Conservation (phyloP, 1,284 basidiomycete species). For the Amylostereum areolatum region DNA sequence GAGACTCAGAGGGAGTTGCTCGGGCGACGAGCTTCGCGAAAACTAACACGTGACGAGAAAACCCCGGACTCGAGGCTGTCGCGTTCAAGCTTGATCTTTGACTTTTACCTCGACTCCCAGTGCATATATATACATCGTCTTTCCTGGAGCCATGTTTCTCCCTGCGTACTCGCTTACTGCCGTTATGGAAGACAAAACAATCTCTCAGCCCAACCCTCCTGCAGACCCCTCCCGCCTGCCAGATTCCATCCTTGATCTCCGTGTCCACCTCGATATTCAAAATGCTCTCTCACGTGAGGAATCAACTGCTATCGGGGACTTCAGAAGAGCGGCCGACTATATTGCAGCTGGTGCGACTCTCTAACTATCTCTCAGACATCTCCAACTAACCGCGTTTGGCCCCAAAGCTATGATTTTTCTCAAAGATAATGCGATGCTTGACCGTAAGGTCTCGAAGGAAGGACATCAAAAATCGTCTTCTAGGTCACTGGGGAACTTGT, state of each 20-base stretch:
- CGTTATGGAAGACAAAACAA: constrained; percentile 21
- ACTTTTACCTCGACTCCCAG: too few relatives aligned
- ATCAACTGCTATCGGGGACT: constrained; percentile 43
- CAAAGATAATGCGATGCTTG: constrained; percentile 65
- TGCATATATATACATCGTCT: too few relatives aligned
- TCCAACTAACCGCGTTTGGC: constrained; percentile 1
- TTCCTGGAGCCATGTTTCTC: too few relatives aligned
- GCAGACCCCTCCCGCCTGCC: constrained; percentile 57
- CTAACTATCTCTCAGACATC: constrained; percentile 3
- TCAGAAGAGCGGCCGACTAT: constrained; percentile 57
- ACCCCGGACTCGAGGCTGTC: too few relatives aligned
- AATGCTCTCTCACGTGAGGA: constrained; percentile 43
- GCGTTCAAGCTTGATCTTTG: too few relatives aligned
- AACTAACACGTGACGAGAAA: too few relatives aligned
- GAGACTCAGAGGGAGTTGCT: too few relatives aligned
- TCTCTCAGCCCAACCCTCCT: constrained; percentile 54
- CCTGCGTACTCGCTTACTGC: too few relatives aligned
- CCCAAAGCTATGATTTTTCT: constrained; percentile 74
- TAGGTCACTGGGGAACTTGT: constrained; percentile 76
- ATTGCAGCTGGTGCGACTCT: constrained; percentile 48
- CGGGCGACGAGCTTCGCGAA: too few relatives aligned
- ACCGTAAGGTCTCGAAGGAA: constrained; percentile 50
- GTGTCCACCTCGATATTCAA: constrained; percentile 35
- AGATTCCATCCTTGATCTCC: constrained; percentile 39
- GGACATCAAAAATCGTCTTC: constrained; percentile 76